These are phyloP conservation scores for Boletus coccyginus DNA, from an alignment of 768 basidiomycete species.

Conservation along the genomic window DNA sequence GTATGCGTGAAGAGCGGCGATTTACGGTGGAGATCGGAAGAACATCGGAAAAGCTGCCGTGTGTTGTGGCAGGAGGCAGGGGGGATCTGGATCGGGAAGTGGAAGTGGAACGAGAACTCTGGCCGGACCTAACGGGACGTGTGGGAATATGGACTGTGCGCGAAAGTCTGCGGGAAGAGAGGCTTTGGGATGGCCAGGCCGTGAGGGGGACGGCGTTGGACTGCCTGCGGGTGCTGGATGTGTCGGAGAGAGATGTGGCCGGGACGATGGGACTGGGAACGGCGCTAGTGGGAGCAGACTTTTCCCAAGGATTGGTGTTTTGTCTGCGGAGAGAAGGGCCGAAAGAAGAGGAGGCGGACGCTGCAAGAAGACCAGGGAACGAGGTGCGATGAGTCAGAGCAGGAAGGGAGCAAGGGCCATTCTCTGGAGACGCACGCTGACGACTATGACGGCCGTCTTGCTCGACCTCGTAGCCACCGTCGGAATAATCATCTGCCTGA, in stretches of 20 bases:
- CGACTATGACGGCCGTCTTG: conserved; percentile 57
- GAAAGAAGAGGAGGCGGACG: conserved; percentile 56
- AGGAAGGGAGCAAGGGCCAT: conserved; percentile 35
- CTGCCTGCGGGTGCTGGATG: conserved; percentile 64
- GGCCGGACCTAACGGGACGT: conserved; percentile 64
- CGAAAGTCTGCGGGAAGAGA: conserved; percentile 77
- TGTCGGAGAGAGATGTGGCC: conserved; percentile 59
- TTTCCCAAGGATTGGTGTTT: conserved; percentile 65
- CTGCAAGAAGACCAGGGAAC: conserved; percentile 57
- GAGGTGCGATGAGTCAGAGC: conserved; percentile 54
- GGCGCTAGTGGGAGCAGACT: conserved; percentile 44
- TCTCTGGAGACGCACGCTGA: conserved; percentile 69
- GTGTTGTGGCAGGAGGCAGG: conserved; percentile 66
- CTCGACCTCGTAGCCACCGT: conserved; percentile 83
- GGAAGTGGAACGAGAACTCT: conserved; percentile 91
- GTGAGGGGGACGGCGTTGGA: conserved; percentile 46
- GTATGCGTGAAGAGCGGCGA: conserved; percentile 77
- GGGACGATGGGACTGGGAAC: conserved; percentile 63
- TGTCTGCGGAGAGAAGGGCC: conserved; percentile 72
- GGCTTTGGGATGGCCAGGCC: conserved; percentile 53
- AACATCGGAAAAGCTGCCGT: conserved; percentile 63
- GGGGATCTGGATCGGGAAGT: conserved; percentile 95
- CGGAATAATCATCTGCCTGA: conserved; percentile 72
- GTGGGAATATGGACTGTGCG: conserved; percentile 77
- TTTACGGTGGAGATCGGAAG: conserved; percentile 45